These are phyloP conservation scores for Tuber calosporum DNA, from an alignment of 495 filamentous ascomycete species.

Conservation along the genomic window DNA sequence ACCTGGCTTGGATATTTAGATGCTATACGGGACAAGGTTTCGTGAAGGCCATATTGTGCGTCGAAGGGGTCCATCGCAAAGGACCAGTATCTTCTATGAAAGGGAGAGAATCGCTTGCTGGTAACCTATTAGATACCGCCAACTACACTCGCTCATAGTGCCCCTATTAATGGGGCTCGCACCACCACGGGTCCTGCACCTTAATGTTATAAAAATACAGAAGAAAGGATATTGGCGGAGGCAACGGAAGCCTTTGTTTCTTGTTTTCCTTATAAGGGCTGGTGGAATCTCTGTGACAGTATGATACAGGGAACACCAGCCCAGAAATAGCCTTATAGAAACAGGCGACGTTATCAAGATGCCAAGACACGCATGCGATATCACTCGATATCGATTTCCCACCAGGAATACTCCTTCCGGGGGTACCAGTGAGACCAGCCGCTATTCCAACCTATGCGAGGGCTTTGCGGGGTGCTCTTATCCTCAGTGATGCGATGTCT, in stretches of 20 bases:
- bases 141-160: not conserved
- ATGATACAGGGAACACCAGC: not conserved
- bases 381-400: not conserved
- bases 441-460: not conserved
- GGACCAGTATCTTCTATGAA: not conserved
- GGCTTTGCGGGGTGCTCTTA: not conserved
- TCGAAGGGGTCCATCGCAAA: not conserved
- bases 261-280: not conserved
- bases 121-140: not conserved
- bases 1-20: not conserved
- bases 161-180: not conserved
- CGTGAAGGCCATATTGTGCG: not conserved
- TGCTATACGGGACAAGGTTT: not conserved
- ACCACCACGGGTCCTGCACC: too few species aligned
- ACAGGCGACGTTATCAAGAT: not conserved
- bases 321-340: not conserved
- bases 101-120: too few species aligned
- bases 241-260: not conserved
- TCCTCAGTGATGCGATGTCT: not conserved
- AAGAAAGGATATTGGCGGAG: too few species aligned
- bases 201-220: too few species aligned
- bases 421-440: not conserved
- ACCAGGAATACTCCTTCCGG: not conserved
- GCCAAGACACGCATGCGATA: not conserved
- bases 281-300: too few species aligned